A percentile compares a stretch with the other conserved stretches of the same genome.
These are phyloP conservation scores for Blastobotrys petasosporus DNA, from an alignment of 1,139 yeast species.

Conservation along the genomic window DNA sequence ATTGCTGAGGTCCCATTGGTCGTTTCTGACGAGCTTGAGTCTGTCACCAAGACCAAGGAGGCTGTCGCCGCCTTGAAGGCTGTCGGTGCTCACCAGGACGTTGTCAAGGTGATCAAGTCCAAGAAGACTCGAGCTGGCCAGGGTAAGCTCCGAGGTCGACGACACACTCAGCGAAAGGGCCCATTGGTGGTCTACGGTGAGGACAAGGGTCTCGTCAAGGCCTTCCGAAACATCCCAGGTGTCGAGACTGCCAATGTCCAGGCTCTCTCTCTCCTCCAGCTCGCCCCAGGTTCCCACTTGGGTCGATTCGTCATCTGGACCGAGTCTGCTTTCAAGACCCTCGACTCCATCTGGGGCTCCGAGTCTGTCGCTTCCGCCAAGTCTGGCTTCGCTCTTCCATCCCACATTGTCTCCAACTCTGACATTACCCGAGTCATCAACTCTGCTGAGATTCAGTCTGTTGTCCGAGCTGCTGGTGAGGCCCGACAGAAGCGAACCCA, in stretches of 20 bases:
- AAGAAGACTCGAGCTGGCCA: constrained; percentile 99
- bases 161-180: constrained; percentile 99
- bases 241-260: constrained; percentile 94
- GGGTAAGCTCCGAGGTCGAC: constrained; percentile 99
- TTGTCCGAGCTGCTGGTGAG: constrained; percentile 95
- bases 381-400: constrained; percentile 88
- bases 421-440: constrained; percentile 96
- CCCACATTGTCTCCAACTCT: constrained; percentile 89
- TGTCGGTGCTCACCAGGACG: constrained; percentile 98
- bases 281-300: constrained; percentile 99
- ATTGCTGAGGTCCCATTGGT: constrained; percentile 98
- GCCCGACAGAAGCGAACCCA: constrained; percentile 88
- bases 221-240: constrained; percentile 99
- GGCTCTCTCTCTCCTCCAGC: constrained; percentile 92
- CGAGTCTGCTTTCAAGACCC: constrained; percentile 93
- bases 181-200: constrained; percentile 97
- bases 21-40: constrained; percentile 89
- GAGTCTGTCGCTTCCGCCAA: constrained; percentile 80
- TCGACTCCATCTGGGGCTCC: constrained; percentile 97
- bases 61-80: constrained; percentile 98
- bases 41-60: constrained; percentile 94
- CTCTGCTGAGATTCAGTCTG: constrained; percentile 99
- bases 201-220: constrained; percentile 97
- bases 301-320: constrained; percentile 99
- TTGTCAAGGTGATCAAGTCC: constrained; percentile 96